Conservation (phyloP, 2,329 filamentous ascomycete species). For the Aspergillus alliaceus region DNA sequence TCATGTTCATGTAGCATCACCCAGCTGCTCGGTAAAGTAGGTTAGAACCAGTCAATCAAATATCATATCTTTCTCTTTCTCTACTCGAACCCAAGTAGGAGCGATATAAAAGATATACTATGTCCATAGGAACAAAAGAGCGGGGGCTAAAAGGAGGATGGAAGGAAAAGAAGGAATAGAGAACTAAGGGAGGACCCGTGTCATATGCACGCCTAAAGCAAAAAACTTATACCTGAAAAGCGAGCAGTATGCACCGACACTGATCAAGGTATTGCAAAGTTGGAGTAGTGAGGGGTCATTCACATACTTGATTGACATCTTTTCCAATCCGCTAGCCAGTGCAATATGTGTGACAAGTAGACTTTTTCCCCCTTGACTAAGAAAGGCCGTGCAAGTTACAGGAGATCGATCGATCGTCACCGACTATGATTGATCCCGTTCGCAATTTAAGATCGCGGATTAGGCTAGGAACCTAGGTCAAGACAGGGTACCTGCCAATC, state of each 20-base stretch:
- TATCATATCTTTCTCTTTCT: background rate
- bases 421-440: background rate
- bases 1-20: constrained; percentile 79
- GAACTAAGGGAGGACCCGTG: background rate
- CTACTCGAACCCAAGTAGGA: background rate
- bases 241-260: background rate
- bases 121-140: background rate
- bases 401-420: background rate
- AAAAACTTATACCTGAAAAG: background rate
- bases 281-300: constrained; percentile 7
- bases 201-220: background rate
- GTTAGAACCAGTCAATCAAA: background rate
- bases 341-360: background rate
- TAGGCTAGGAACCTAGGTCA: background rate
- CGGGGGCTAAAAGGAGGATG: background rate
- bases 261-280: background rate
- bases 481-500: background rate
- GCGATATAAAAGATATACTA: background rate
- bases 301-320: constrained; percentile 45
- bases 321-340: constrained; percentile 7
- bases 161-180: background rate
- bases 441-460: background rate
- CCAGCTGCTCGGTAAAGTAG: constrained; percentile 59
- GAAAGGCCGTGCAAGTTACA: background rate
- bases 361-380: background rate